Conservation (phyloP, 148 eudicot species). For the Persicaria tinctoria region DNA sequence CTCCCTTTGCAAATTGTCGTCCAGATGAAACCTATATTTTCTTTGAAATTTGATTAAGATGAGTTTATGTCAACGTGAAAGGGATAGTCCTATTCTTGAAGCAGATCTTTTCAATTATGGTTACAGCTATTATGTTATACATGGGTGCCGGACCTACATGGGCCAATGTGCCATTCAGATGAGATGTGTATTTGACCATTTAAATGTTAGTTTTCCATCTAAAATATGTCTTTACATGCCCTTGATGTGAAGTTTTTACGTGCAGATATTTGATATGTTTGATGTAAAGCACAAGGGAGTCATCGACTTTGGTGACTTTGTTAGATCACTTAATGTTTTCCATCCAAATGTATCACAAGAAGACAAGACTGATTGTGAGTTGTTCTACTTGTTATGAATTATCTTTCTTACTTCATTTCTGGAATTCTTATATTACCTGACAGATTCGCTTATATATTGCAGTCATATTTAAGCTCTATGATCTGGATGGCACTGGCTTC, state of each 20-base stretch:
- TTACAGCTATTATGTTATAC: background rate
- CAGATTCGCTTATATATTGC: slow-evolving; percentile 20
- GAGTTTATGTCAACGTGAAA: slow-evolving; percentile 21
- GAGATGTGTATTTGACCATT: background rate
- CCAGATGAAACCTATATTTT: too few species aligned
- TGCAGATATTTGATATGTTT: slow-evolving; percentile 86
- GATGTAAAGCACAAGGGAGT: slow-evolving; percentile 79
- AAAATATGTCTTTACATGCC: background rate
- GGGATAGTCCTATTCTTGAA: background rate
- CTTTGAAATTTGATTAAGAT: too few species aligned
- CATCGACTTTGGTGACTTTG: slow-evolving; percentile 92
- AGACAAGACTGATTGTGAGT: slow-evolving; percentile 82
- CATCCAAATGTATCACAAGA: slow-evolving; percentile 87
- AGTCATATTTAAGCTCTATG: slow-evolving; percentile 91
- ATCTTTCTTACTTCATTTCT: background rate
- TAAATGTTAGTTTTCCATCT: background rate
- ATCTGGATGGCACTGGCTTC: slow-evolving; percentile 76
- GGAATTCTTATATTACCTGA: background rate
- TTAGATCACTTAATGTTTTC: slow-evolving; percentile 70
- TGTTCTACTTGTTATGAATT: background rate
- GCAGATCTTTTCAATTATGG: background rate
- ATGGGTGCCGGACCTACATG: too few species aligned
- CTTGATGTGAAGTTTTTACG: background rate
- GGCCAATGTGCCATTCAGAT: too few species aligned
- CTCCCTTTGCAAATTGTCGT: too few species aligned